A percentile compares a stretch with the other conserved stretches of the same genome.
These are phyloP conservation scores for Penstemon davidsonii DNA, from an alignment of 257 asterid genomes.

Conservation along the genomic window DNA sequence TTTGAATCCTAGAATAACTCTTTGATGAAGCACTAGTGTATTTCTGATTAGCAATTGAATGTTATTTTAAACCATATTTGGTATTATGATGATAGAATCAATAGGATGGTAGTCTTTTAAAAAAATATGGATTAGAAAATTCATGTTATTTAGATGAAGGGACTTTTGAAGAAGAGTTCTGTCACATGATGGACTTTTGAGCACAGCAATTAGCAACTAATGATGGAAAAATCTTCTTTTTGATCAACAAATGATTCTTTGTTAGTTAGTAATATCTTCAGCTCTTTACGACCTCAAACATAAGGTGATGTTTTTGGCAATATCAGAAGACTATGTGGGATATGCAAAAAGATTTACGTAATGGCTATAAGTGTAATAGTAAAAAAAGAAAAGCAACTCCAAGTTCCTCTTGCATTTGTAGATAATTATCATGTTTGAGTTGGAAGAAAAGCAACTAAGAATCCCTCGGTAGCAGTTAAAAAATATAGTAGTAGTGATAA, in stretches of 20 bases:
- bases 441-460: neutral
- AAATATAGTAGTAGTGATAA: too few species aligned
- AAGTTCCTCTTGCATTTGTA: neutral
- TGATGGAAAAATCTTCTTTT: neutral
- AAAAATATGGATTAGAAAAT: conserved; percentile 2
- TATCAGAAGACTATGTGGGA: neutral
- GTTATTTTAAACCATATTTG: neutral
- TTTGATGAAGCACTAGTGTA: neutral
- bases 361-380: neutral
- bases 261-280: neutral
- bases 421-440: neutral
- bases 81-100: neutral
- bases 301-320: neutral
- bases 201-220: conserved; percentile 8
- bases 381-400: neutral
- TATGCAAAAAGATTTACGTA: neutral
- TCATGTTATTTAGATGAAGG: conserved; percentile 2
- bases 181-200: neutral
- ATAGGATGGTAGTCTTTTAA: neutral
- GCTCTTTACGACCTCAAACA: neutral
- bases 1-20: neutral
- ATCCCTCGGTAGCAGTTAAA: too few species aligned
- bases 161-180: conserved; percentile 19
- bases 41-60: conserved; percentile 13
- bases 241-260: neutral